Evolutionary conservation across 176 grass and related monocot species (phyloP), one percentile per base, ranked within the genome.

Genomic region (Stipa capillata): DNA sequence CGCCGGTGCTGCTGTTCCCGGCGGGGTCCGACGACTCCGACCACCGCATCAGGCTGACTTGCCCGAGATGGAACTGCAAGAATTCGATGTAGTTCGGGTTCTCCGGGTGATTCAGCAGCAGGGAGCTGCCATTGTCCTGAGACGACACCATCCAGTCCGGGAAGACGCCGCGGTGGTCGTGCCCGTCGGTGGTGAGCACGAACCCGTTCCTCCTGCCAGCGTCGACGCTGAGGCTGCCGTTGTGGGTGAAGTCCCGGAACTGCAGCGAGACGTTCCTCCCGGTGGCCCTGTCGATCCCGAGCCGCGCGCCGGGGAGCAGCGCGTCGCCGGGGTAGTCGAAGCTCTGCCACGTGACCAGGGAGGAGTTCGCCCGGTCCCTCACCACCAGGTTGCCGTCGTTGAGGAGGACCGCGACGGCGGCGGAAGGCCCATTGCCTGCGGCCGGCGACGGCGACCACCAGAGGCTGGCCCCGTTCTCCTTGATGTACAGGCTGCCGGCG

Each of bases 301-400:
- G 66, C 74, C 51, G 77, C 4, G 39, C 71, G 8, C 90, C 82
- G 24, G 90, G 78, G 36, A 92, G 87, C 73, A 86, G 53, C 51
- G 89, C 65, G 70, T 84, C 76, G 21, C 73, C 43, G 41, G 84
- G 89, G 75, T 45, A 70, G 16, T 91, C 84, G 43, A 91, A 91
- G 75, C 84, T 91, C 71, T 87, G 80, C 84, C 89, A 91, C 45
- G 80, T 2, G 2, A 87, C 62, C 4, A 33, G 31, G 0, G 84
- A 87, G 17, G 35, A 56, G 80, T 74, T 81, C 53, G 9, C 78
- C 39, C 49, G 67, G 42, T 86, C 65, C 25, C 55, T 62, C 17
- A 86, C 48, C 45, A 87, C 72, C 34, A 87, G 53, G 13, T 87
- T 83, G 37, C 79, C 85, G 20, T 35, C 72, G 68, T 87, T 79